A percentile compares a stretch with the other conserved stretches of the same genome.
These are phyloP conservation scores for Phytophthora citrophthora DNA, from an alignment of 352 stramenopile species.

Conservation along the genomic window DNA sequence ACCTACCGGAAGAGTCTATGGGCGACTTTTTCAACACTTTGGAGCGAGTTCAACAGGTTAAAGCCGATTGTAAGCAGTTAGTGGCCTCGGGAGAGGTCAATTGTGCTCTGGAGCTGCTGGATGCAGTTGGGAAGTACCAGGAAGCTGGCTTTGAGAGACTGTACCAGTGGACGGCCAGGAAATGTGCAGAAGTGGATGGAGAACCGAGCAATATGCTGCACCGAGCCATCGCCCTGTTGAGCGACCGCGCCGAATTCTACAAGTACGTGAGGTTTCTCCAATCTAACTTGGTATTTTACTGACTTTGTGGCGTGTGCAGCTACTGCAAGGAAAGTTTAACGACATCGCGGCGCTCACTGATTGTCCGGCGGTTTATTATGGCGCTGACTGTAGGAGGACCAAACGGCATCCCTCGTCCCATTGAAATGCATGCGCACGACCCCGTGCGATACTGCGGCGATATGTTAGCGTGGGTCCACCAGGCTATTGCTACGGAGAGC, in stretches of 20 bases:
- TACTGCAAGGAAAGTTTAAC: slow-evolving; percentile 87
- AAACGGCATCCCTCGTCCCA: slow-evolving; percentile 78
- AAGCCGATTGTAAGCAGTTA: slow-evolving; percentile 70
- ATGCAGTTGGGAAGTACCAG: slow-evolving; percentile 82
- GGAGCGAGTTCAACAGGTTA: slow-evolving; percentile 75
- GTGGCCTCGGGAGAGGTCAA: slow-evolving; percentile 47
- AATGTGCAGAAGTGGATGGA: slow-evolving; percentile 72
- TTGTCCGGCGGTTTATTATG: slow-evolving; percentile 79
- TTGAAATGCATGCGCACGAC: slow-evolving; percentile 90
- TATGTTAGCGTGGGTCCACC: slow-evolving; percentile 91
- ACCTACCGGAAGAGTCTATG: slow-evolving; percentile 55
- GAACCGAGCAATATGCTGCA: slow-evolving; percentile 74
- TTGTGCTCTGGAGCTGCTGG: slow-evolving; percentile 87
- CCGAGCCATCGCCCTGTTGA: slow-evolving; percentile 69
- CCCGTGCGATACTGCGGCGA: slow-evolving; percentile 88
- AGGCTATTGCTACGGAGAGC: slow-evolving; percentile 79
- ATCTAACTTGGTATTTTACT: slow-evolving; percentile 1
- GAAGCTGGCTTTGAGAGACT: slow-evolving; percentile 86
- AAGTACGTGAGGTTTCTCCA: slow-evolving; percentile 38
- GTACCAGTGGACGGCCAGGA: slow-evolving; percentile 88
- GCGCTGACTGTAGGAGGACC: slow-evolving; percentile 76
- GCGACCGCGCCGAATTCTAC: slow-evolving; percentile 79
- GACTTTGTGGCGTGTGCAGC: slow-evolving; percentile 28
- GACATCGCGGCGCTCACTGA: slow-evolving; percentile 51
- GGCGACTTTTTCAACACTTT: slow-evolving; percentile 70